Percentiles rank a stretch among this genome's conserved stretches.
These are phyloP conservation scores for Trichophyton simii DNA, from an alignment of 2,329 filamentous ascomycete species.

Conservation along the genomic window DNA sequence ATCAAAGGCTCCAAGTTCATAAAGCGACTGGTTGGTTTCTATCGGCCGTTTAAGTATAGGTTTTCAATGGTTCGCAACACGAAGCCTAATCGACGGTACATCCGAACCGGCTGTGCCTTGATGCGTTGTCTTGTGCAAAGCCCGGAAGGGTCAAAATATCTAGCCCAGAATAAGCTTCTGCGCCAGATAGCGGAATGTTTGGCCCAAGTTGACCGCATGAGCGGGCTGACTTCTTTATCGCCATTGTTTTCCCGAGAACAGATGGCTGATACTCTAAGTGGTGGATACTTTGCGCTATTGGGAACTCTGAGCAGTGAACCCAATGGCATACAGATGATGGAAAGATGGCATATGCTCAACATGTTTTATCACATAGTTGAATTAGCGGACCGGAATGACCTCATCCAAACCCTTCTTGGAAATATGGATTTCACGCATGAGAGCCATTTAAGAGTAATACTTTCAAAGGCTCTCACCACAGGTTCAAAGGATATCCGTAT, in stretches of 20 bases:
- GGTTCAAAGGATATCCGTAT: slow-evolving; percentile 85
- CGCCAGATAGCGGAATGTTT: slow-evolving; percentile 91
- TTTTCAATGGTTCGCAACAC: slow-evolving; percentile 86
- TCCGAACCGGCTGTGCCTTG: slow-evolving; percentile 76
- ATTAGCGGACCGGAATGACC: slow-evolving; percentile 74
- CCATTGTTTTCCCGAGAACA: slow-evolving; percentile 82
- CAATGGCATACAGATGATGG: slow-evolving; percentile 76
- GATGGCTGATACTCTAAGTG: slow-evolving; percentile 73
- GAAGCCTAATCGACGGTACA: slow-evolving; percentile 85
- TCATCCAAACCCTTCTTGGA: slow-evolving; percentile 75
- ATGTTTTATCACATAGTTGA: slow-evolving; percentile 99
- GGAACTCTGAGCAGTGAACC: slow-evolving; percentile 73
- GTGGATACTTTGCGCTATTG: slow-evolving; percentile 87
- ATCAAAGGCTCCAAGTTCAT: slow-evolving; percentile 93
- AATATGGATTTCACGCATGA: slow-evolving; percentile 86
- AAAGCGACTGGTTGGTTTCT: slow-evolving; percentile 87
- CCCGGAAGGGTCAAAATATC: slow-evolving; percentile 67
- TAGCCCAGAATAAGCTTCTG: slow-evolving; percentile 83
- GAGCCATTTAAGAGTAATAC: slow-evolving; percentile 78
- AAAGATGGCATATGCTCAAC: slow-evolving; percentile 95
- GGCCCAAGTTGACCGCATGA: slow-evolving; percentile 83
- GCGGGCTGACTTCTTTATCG: slow-evolving; percentile 53
- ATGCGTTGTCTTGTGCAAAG: slow-evolving; percentile 79
- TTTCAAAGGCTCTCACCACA: slow-evolving; percentile 86
- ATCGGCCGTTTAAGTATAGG: slow-evolving; percentile 89